These are phyloP conservation scores for Botrytis fragariae DNA, from an alignment of 2,329 filamentous ascomycete genomes.

Conservation along the genomic window DNA sequence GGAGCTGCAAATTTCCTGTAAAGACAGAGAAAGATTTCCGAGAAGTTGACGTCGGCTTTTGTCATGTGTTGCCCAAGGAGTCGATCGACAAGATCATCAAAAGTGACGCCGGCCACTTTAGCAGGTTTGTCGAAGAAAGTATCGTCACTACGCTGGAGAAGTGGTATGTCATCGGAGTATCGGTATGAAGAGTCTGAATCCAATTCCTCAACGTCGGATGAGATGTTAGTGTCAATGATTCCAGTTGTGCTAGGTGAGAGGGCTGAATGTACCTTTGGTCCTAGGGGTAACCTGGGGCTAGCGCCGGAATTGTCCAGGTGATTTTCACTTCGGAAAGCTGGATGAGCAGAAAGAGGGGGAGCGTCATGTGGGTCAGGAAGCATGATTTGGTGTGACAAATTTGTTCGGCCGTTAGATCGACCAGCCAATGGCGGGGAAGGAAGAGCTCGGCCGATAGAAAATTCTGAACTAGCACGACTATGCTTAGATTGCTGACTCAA, in stretches of 20 bases:
- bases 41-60: constrained; percentile 85
- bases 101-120: constrained; percentile 53
- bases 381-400: constrained; percentile 34
- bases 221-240: constrained; percentile 31
- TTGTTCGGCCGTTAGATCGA: constrained; percentile 37
- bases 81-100: constrained; percentile 81
- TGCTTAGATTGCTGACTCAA: constrained; percentile 63
- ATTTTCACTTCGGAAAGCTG: constrained; percentile 35
- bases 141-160: constrained; percentile 65
- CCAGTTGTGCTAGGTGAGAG: constrained; percentile 26
- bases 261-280: constrained; percentile 27
- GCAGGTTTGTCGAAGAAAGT: constrained; percentile 53
- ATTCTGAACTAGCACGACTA: constrained; percentile 69
- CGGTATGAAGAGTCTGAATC: constrained; percentile 65
- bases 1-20: constrained; percentile 93
- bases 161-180: constrained; percentile 65
- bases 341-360: constrained; percentile 37
- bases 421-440: constrained; percentile 45
- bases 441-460: constrained; percentile 57
- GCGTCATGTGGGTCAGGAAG: constrained; percentile 35
- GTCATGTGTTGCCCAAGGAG: constrained; percentile 78
- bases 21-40: constrained; percentile 82
- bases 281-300: constrained; percentile 20
- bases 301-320: constrained; percentile 28
- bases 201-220: constrained; percentile 56